A percentile compares a stretch with the other conserved stretches of the same genome.
Evolutionary conservation across 2,329 filamentous ascomycete species (phyloP).

Genomic region (Phialocephala subalpina): DNA sequence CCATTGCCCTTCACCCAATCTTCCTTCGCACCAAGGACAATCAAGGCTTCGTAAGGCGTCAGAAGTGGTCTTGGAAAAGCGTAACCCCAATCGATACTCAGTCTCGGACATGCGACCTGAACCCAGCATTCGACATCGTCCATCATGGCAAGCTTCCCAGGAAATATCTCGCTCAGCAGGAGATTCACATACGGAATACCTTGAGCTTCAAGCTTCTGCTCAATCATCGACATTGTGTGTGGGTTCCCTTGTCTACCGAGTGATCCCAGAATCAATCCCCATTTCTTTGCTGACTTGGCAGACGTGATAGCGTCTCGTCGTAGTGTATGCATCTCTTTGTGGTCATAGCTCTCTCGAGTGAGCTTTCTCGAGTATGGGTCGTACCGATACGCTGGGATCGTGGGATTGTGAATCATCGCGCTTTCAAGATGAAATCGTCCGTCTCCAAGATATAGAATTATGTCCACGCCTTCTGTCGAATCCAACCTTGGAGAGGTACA

Average conservation of each 20-base stretch:
- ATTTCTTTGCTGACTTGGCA: constrained; percentile 82
- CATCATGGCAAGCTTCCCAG: constrained; percentile 94
- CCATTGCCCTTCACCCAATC: constrained; percentile 71
- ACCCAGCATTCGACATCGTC: constrained; percentile 96
- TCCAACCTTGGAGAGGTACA: constrained; percentile 85
- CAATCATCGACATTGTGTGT: constrained; percentile 87
- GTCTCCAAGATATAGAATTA: constrained; percentile 90
- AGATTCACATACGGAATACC: constrained; percentile 86
- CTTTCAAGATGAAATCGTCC: constrained; percentile 96
- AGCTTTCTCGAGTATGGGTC: constrained; percentile 94
- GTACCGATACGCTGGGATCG: constrained; percentile 90
- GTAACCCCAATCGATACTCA: constrained; percentile 99
- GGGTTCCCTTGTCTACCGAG: constrained; percentile 95
- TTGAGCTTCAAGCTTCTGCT: constrained; percentile 73
- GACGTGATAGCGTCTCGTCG: constrained; percentile 78
- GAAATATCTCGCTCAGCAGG: constrained; percentile 93
- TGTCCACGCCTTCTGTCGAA: constrained; percentile 68
- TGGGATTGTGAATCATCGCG: constrained; percentile 98
- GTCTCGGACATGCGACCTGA: constrained; percentile 92
- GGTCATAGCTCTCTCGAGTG: constrained; percentile 90
- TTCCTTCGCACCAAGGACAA: constrained; percentile 82
- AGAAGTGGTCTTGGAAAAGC: constrained; percentile 88
- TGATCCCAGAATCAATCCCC: constrained; percentile 93
- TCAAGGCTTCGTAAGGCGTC: constrained; percentile 93
- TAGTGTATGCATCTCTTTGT: constrained; percentile 87